Conservation (phyloP, 73 alveolate species). For the Blepharisma japonicum region DNA sequence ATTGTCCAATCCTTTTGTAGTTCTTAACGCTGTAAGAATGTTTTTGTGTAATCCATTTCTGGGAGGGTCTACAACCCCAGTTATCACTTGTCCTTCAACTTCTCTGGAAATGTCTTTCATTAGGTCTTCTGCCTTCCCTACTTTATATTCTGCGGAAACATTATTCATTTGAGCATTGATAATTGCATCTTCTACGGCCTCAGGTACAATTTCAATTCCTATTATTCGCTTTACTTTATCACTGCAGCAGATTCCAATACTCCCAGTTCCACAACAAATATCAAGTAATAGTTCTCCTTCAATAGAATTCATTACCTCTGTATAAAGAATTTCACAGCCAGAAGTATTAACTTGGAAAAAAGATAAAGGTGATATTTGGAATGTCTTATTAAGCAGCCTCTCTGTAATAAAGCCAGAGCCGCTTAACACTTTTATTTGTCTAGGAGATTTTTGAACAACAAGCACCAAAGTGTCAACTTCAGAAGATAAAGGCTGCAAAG, state of each 20-base stretch:
- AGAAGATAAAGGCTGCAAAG: neutral
- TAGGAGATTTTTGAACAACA: conserved; percentile 27
- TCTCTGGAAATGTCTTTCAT: conserved; percentile 56
- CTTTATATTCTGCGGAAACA: conserved; percentile 46
- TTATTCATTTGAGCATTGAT: conserved; percentile 59
- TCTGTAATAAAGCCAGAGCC: conserved; percentile 51
- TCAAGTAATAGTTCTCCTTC: conserved; percentile 67
- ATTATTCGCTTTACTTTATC: conserved; percentile 56
- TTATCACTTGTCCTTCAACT: conserved; percentile 37
- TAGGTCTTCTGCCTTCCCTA: conserved; percentile 74
- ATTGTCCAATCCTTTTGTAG: conserved; percentile 78
- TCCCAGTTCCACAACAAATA: conserved; percentile 90
- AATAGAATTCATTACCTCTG: conserved; percentile 49
- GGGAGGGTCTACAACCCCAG: conserved; percentile 89
- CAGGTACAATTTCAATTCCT: conserved; percentile 74
- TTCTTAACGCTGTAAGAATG: conserved; percentile 73
- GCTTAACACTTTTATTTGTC: conserved; percentile 25
- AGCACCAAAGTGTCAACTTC: conserved; percentile 1
- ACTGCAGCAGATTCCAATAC: conserved; percentile 77
- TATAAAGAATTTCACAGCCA: conserved; percentile 72
- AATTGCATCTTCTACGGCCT: conserved; percentile 71
- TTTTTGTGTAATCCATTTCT: conserved; percentile 74
- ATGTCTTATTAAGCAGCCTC: conserved; percentile 40
- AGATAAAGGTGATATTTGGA: conserved; percentile 71
- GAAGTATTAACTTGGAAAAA: conserved; percentile 78